These are phyloP conservation scores for Thoreauomyces humboldtii DNA, from an alignment of 192 early-diverging fungal species.

Conservation along the genomic window DNA sequence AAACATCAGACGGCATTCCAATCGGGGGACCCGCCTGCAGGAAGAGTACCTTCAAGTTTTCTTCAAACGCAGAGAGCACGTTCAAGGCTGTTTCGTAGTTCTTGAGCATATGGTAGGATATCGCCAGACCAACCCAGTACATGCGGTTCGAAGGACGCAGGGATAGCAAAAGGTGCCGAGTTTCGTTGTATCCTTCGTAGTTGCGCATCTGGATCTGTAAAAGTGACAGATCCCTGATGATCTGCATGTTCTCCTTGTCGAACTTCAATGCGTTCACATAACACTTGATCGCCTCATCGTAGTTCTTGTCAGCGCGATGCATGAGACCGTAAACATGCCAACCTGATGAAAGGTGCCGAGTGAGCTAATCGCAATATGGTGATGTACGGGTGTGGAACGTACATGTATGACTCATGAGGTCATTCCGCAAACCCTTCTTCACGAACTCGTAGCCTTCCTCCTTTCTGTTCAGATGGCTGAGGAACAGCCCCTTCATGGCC, in stretches of 20 bases:
- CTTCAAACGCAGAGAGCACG: slow-evolving; percentile 67
- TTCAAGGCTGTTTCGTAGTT: slow-evolving; percentile 74
- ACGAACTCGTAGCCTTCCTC: slow-evolving; percentile 87
- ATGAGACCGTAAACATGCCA: slow-evolving; percentile 98
- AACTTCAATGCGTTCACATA: slow-evolving; percentile 83
- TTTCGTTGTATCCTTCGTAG: slow-evolving; percentile 77
- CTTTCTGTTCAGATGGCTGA: slow-evolving; percentile 84
- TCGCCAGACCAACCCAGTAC: slow-evolving; percentile 84
- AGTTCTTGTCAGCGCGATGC: slow-evolving; percentile 88
- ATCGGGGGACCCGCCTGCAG: background rate
- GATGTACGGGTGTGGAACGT: too few species aligned
- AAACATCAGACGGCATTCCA: background rate
- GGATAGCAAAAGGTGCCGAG: slow-evolving; percentile 64
- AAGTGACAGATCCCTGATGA: slow-evolving; percentile 83
- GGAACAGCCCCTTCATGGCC: slow-evolving; percentile 93
- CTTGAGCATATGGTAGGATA: slow-evolving; percentile 78
- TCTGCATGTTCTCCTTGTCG: slow-evolving; percentile 88
- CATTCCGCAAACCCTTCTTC: slow-evolving; percentile 78
- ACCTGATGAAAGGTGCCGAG: too few species aligned
- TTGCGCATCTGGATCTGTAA: slow-evolving; percentile 87
- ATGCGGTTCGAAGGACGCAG: slow-evolving; percentile 65
- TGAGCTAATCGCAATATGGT: too few species aligned
- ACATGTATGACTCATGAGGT: slow-evolving; percentile 86
- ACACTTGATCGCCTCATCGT: slow-evolving; percentile 87
- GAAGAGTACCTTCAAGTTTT: slow-evolving; percentile 64